A percentile compares a stretch with the other conserved stretches of the same genome.
These are phyloP conservation scores for Arthroderma uncinatum DNA, from an alignment of 2,329 filamentous ascomycete genomes.

Conservation along the genomic window DNA sequence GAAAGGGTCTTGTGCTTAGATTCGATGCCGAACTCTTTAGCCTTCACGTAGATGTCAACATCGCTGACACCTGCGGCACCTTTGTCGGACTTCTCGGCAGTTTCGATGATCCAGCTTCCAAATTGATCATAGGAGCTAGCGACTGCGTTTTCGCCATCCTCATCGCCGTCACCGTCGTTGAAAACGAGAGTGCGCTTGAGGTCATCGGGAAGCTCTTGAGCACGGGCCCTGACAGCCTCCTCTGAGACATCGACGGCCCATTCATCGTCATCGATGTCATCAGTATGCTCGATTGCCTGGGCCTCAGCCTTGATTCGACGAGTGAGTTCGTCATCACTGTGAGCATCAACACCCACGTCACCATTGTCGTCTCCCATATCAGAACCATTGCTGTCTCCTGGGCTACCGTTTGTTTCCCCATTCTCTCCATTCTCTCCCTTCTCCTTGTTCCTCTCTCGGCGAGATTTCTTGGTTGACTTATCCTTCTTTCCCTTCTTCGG, in stretches of 20 bases:
- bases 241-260: constrained; percentile 97
- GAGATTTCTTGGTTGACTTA: constrained; percentile 88
- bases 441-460: constrained; percentile 66
- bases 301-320: constrained; percentile 59
- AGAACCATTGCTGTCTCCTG: constrained; percentile 52
- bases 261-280: constrained; percentile 69
- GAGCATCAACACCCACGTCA: constrained; percentile 56
- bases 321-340: constrained; percentile 84
- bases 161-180: constrained; percentile 63
- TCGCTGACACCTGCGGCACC: constrained; percentile 71
- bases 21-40: constrained; percentile 91
- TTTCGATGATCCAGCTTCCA: constrained; percentile 77
- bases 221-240: constrained; percentile 87
- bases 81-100: constrained; percentile 58
- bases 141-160: constrained; percentile 63
- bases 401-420: constrained; percentile 43
- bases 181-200: constrained; percentile 86
- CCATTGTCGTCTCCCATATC: constrained; percentile 54
- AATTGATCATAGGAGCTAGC: constrained; percentile 78
- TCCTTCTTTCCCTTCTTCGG: constrained; percentile 86
- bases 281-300: constrained; percentile 58
- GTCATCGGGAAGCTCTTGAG: constrained; percentile 83
- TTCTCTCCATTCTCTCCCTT: constrained; percentile 45
- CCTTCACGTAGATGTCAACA: constrained; percentile 89
- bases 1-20: constrained; percentile 84